phyloP scores from a whole-genome alignment of 345 rosid genomes.

The Brassica juncea region DNA sequence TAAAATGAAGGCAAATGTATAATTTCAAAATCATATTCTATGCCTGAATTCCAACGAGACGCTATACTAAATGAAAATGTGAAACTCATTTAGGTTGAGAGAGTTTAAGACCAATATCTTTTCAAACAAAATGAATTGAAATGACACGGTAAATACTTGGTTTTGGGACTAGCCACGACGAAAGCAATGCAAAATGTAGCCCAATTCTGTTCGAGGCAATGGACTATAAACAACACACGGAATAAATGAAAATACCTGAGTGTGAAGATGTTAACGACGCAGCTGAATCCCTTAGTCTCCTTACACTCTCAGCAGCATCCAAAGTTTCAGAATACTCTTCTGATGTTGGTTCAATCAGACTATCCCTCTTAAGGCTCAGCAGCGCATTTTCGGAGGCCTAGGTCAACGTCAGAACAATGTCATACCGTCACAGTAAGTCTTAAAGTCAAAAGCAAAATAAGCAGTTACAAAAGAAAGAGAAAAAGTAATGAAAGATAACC shows the following conservation, averaged over 20 bases:
- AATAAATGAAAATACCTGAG: slow-evolving; percentile 55
- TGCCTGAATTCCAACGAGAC: not conserved
- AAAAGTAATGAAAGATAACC: not conserved
- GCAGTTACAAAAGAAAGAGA: not conserved
- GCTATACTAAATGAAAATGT: not conserved
- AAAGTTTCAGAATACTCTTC: slow-evolving; percentile 27
- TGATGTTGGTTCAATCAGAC: slow-evolving; percentile 20
- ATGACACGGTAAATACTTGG: not conserved
- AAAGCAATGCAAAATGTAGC: not conserved
- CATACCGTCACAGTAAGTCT: not conserved
- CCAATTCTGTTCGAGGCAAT: not conserved
- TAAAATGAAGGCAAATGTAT: not conserved
- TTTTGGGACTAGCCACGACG: not conserved
- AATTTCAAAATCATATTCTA: not conserved
- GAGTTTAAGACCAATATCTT: not conserved
- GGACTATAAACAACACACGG: not conserved
- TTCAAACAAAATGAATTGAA: not conserved
- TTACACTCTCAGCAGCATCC: slow-evolving; percentile 40
- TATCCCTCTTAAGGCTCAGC: slow-evolving; percentile 43
- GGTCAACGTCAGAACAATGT: slow-evolving; percentile 13
- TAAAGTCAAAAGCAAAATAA: not conserved
- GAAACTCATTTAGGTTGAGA: slow-evolving; percentile 6
- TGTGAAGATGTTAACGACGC: slow-evolving; percentile 47
- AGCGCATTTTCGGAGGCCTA: slow-evolving; percentile 73
- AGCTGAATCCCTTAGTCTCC: slow-evolving; percentile 55